Base-by-base conservation (phyloP, 169 alveolate genomes). In the Cryptosporidium tyzzeri region DNA sequence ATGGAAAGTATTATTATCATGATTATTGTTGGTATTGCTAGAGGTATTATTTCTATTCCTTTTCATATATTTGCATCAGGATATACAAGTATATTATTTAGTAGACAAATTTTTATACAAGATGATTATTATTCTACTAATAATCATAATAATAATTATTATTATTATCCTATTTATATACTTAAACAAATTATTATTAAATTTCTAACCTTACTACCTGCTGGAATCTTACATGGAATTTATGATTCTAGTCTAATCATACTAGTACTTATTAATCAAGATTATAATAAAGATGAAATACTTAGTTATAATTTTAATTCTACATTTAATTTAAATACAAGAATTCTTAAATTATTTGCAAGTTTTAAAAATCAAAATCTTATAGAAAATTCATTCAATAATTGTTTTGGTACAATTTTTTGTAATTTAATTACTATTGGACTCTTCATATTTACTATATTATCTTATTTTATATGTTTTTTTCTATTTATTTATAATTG, bases 11-110 rank as follows among this genome's bases (percentile, higher is more conserved):
- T 80, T 9, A 3, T 37, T 21, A 10, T 29, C 1, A 41, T 80
- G 68, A 9, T 80, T 9, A 0, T 41, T 37, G 51, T 80, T 26
- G 67, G 80, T 16, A 62, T 80, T 44, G 75, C 75, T 26, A 80
- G 89, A 48, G 80, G 69, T 8, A 7, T 80, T 59, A 23, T 80
- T 31, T 80, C 89, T 9, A 48, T 80, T 18, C 89, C 89, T 41
- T 80, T 80, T 44, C 89, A 80, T 39, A 33, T 80, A 10, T 80
- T 41, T 41, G 75, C 89, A 45, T 62, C 89, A 5, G 89, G 89
- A n/a, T 80, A 61, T 80, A 23, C 89, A 14, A 58, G 69, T n/a
- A 80, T 80, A 37, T 14, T 62, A 29, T 35, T 62, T n/a, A 65
- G 80, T 31, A 71, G 21, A 16, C 29, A 33, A 16, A 48, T 23